Percentiles rank a stretch among this genome's conserved stretches.
Evolutionary conservation across 2,329 filamentous ascomycete genomes (phyloP).

Genomic region (Colletotrichum siamense): DNA sequence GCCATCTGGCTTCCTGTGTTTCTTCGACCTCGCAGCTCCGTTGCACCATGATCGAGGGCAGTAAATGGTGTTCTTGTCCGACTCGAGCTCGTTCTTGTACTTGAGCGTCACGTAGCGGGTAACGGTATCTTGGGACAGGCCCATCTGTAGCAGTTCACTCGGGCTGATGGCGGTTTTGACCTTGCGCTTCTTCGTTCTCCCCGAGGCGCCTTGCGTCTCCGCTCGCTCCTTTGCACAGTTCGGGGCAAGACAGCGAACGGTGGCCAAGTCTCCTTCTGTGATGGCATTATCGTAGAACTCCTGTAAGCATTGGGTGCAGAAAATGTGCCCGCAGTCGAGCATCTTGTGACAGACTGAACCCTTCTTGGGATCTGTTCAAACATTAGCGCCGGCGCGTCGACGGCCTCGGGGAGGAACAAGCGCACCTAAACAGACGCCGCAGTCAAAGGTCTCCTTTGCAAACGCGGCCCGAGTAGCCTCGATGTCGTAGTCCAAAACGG

Average conservation of each 20-base stretch:
- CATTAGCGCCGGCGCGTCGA: slow-evolving; percentile 22
- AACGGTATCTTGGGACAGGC: slow-evolving; percentile 73
- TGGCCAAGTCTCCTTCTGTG: slow-evolving; percentile 78
- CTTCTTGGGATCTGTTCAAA: slow-evolving; percentile 79
- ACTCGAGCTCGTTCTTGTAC: slow-evolving; percentile 90
- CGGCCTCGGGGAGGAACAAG: not conserved
- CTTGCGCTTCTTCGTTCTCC: slow-evolving; percentile 55
- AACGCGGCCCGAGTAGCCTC: slow-evolving; percentile 78
- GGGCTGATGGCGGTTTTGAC: slow-evolving; percentile 75
- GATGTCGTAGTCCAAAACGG: slow-evolving; percentile 79
- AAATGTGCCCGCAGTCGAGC: slow-evolving; percentile 86
- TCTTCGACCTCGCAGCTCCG: slow-evolving; percentile 80
- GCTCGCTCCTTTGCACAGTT: slow-evolving; percentile 73
- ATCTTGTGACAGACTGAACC: slow-evolving; percentile 82
- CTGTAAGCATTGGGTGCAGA: slow-evolving; percentile 85
- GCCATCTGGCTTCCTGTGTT: slow-evolving; percentile 73
- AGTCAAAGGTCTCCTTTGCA: slow-evolving; percentile 84
- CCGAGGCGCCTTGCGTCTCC: slow-evolving; percentile 32
- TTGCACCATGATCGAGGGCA: slow-evolving; percentile 94
- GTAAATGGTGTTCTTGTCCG: slow-evolving; percentile 90
- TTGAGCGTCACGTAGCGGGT: slow-evolving; percentile 89
- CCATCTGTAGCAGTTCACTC: slow-evolving; percentile 82
- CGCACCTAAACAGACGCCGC: slow-evolving; percentile 78
- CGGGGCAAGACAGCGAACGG: slow-evolving; percentile 81
- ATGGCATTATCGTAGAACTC: slow-evolving; percentile 93